These are phyloP conservation scores for Xylaria scruposa DNA, from an alignment of 495 filamentous ascomycete species.

Conservation along the genomic window DNA sequence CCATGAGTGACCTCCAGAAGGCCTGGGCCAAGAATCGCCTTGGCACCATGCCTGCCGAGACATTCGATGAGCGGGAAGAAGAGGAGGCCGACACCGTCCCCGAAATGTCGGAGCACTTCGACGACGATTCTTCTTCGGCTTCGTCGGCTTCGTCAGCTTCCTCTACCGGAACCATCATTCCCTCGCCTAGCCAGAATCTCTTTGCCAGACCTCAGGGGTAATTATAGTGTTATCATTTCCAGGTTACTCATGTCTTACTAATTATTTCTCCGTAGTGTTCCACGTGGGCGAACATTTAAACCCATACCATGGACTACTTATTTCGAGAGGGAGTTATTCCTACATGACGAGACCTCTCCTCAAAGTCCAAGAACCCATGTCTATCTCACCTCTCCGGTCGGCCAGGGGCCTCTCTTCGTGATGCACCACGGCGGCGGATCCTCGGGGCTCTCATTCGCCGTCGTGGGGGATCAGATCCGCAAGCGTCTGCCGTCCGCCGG, in stretches of 20 bases:
- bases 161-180: slow-evolving; percentile 87
- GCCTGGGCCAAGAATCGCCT: slow-evolving; percentile 84
- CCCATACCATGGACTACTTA: slow-evolving; percentile 86
- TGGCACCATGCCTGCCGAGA: slow-evolving; percentile 63
- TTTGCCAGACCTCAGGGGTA: slow-evolving; percentile 74
- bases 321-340: slow-evolving; percentile 83
- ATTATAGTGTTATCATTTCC: slow-evolving; percentile 35
- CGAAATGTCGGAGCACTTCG: slow-evolving; percentile 50
- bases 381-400: slow-evolving; percentile 75
- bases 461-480: slow-evolving; percentile 77
- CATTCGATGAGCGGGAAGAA: slow-evolving; percentile 58
- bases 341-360: slow-evolving; percentile 51
- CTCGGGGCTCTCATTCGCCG: slow-evolving; percentile 84
- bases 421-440: slow-evolving; percentile 91
- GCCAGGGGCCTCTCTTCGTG: slow-evolving; percentile 78
- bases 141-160: slow-evolving; percentile 80
- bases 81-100: slow-evolving; percentile 54
- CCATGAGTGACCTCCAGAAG: slow-evolving; percentile 88
- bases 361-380: slow-evolving; percentile 70
- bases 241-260: slow-evolving; percentile 29
- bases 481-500: slow-evolving; percentile 81
- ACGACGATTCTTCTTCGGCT: slow-evolving; percentile 77
- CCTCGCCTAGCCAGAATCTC: slow-evolving; percentile 73
- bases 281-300: slow-evolving; percentile 51
- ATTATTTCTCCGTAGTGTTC: slow-evolving; percentile 39